These are phyloP conservation scores for Annulohypoxylon bovei DNA, from an alignment of 495 filamentous ascomycete genomes.

Conservation along the genomic window DNA sequence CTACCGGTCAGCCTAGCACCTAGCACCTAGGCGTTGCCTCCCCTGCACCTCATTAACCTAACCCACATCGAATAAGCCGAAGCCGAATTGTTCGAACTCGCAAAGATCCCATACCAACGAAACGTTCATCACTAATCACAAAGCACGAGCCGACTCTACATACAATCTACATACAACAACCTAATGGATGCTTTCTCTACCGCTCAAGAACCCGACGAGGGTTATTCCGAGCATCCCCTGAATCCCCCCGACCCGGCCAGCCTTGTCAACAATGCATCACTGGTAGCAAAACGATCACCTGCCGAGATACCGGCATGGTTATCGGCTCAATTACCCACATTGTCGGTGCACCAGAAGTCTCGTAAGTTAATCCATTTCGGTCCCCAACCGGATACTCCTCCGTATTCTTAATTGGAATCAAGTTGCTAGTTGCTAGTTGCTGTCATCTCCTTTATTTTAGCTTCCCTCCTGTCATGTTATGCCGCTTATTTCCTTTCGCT, in stretches of 20 bases:
- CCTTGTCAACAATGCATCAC: constrained; percentile 36
- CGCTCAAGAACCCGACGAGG: constrained; percentile 62
- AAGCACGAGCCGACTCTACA: constrained; percentile 15
- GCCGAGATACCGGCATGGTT: constrained; percentile 56
- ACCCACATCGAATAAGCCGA: not conserved
- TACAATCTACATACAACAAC: constrained; percentile 2
- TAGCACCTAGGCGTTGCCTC: not conserved
- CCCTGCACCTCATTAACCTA: constrained; percentile 13
- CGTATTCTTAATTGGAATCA: constrained; percentile 11
- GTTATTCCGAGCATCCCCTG: constrained; percentile 67
- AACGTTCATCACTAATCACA: constrained; percentile 27
- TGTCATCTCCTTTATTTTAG: not conserved
- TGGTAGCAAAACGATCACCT: constrained; percentile 41
- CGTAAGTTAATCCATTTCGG: constrained; percentile 49
- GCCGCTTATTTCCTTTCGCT: constrained; percentile 12
- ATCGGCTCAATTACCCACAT: constrained; percentile 55
- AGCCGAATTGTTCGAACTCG: constrained; percentile 7
- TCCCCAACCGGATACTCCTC: not conserved
- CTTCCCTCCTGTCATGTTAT: not conserved
- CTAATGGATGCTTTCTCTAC: constrained; percentile 51
- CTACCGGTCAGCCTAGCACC: constrained; percentile 19
- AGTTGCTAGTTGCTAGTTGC: not conserved
- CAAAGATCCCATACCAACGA: constrained; percentile 6
- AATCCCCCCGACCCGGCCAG: constrained; percentile 49
- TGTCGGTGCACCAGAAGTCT: constrained; percentile 58